These are phyloP conservation scores for Dryas alaskensis DNA, from an alignment of 306 rosid genomes.

Conservation along the genomic window DNA sequence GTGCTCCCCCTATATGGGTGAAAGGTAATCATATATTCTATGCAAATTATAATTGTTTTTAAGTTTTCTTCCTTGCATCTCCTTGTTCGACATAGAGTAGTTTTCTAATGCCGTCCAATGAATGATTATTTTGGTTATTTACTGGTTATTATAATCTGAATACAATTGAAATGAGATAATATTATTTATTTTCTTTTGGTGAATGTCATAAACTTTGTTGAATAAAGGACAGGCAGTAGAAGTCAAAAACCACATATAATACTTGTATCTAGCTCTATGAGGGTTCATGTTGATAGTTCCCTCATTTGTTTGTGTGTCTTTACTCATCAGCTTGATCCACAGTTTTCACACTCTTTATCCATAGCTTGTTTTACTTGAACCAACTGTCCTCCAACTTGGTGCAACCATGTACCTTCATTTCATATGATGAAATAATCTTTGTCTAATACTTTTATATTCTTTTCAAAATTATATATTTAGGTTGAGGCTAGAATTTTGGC, in stretches of 20 bases:
- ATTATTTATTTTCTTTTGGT: too few relatives aligned
- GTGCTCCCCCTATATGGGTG: slow-evolving; percentile 97
- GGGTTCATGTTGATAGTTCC: not conserved
- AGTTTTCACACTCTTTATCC: not conserved
- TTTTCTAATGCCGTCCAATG: not conserved
- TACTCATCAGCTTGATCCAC: not conserved
- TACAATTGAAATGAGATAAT: not conserved
- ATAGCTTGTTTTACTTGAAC: not conserved
- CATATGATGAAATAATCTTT: not conserved
- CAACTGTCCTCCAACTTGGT: not conserved
- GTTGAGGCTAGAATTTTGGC: not conserved
- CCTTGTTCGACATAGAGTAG: not conserved
- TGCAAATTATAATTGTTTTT: not conserved
- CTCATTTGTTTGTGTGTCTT: not conserved
- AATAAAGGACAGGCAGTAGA: too few relatives aligned
- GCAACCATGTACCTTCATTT: not conserved
- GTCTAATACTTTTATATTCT: not conserved
- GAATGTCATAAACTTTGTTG: too few relatives aligned
- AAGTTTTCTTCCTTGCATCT: not conserved
- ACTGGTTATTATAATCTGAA: not conserved
- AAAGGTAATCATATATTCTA: slow-evolving; percentile 54
- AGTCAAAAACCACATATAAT: not conserved
- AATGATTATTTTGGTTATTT: not conserved
- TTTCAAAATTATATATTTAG: not conserved
- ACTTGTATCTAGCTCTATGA: not conserved